These are phyloP conservation scores for Fusarium citri DNA, from an alignment of 2,329 filamentous ascomycete genomes.

Conservation along the genomic window DNA sequence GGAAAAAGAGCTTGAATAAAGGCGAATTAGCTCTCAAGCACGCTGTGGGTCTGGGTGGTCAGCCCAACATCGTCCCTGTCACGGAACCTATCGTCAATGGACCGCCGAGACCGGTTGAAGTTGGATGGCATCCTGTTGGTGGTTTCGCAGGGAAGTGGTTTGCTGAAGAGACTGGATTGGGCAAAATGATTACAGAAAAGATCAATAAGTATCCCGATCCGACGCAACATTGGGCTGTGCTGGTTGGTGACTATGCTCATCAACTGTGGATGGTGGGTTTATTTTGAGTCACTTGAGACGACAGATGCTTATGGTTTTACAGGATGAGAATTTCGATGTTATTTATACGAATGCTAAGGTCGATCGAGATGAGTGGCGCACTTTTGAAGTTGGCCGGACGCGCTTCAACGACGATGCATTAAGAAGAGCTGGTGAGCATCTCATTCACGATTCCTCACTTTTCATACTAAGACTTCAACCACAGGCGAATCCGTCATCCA, in stretches of 20 bases:
- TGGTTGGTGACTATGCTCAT: conserved; percentile 67
- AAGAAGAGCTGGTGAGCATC: conserved; percentile 57
- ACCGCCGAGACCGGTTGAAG: conserved; percentile 56
- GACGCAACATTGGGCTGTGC: conserved; percentile 70
- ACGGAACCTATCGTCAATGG: conserved; percentile 47
- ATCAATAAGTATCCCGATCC: conserved; percentile 68
- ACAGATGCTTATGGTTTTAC: background rate
- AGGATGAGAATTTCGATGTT: conserved; percentile 66
- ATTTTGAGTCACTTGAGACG: accelerated
- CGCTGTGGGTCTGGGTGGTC: conserved; percentile 49
- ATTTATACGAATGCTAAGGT: conserved; percentile 66
- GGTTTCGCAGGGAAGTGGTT: conserved; percentile 69
- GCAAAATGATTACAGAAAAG: conserved; percentile 66
- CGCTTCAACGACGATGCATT: conserved; percentile 66
- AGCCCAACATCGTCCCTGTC: conserved; percentile 50
- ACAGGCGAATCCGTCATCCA: conserved; percentile 65
- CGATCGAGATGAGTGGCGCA: conserved; percentile 61
- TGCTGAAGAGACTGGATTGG: conserved; percentile 65
- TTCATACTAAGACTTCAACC: accelerated
- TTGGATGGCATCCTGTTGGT: conserved; percentile 70
- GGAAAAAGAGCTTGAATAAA: conserved; percentile 50
- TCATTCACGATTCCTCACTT: accelerated
- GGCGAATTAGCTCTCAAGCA: conserved; percentile 53
- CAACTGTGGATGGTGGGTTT: conserved; percentile 68
- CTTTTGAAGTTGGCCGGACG: conserved; percentile 64